Percentiles rank a stretch among this genome's conserved stretches.
These are phyloP conservation scores for Aspergillus olivimuriae DNA, from an alignment of 495 filamentous ascomycete genomes.

Conservation along the genomic window DNA sequence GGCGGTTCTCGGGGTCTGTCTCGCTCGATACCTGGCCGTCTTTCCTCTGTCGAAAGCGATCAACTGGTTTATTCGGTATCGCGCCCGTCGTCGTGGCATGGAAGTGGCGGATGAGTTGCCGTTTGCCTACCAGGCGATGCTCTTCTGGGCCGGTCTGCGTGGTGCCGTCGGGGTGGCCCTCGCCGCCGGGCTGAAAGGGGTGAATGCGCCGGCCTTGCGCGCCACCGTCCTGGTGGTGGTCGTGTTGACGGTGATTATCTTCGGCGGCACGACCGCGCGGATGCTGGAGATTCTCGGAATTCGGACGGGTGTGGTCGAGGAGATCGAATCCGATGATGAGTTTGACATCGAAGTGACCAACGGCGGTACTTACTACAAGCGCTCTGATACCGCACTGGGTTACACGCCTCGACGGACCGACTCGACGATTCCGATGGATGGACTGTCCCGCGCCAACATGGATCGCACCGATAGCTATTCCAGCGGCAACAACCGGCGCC, in stretches of 20 bases:
- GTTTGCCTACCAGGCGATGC: slow-evolving; percentile 89
- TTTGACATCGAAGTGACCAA: slow-evolving; percentile 90
- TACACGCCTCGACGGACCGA: slow-evolving; percentile 61
- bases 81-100: slow-evolving; percentile 69
- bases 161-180: slow-evolving; percentile 95
- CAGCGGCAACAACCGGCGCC: slow-evolving; percentile 45
- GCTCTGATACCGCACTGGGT: slow-evolving; percentile 62
- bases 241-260: slow-evolving; percentile 96
- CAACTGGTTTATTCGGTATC: slow-evolving; percentile 89
- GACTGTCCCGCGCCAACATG: slow-evolving; percentile 29
- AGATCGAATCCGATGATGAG: slow-evolving; percentile 94
- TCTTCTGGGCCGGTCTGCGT: slow-evolving; percentile 96
- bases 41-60: slow-evolving; percentile 87
- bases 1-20: slow-evolving; percentile 83
- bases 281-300: slow-evolving; percentile 97
- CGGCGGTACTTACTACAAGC: slow-evolving; percentile 72
- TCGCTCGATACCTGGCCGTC: slow-evolving; percentile 84
- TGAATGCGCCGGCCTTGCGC: slow-evolving; percentile 69
- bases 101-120: slow-evolving; percentile 87
- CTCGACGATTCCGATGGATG: slow-evolving; percentile 49
- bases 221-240: slow-evolving; percentile 96
- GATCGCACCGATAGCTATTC: slow-evolving; percentile 44
- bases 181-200: slow-evolving; percentile 76
- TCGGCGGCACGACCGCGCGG: slow-evolving; percentile 94
- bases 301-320: slow-evolving; percentile 89